Base-by-base conservation (phyloP, 257 asterid species). In the Ilex aquifolium region DNA sequence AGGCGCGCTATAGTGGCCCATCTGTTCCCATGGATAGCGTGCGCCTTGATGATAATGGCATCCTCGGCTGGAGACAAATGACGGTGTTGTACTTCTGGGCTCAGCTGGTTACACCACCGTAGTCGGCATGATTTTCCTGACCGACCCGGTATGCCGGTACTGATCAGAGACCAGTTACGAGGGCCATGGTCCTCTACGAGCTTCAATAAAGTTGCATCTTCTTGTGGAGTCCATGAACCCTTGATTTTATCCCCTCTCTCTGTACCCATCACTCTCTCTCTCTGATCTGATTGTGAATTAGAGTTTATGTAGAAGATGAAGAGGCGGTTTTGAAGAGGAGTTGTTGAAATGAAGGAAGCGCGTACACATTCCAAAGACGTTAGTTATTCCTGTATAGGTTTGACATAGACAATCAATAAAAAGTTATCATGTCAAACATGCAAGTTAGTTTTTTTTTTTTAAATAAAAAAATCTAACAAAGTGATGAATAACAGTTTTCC, bases 81-180 rank as follows among this genome's bases (percentile, higher is more conserved):
- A 49, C 83, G 85, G 72, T 80, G 95, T 50, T 79, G 78, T 64
- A 86, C 95, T 30, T 54, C 69, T 2, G 91, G 91, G 40, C 91
- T 75, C n/a, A 83, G 79, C 86, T 85, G 94, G n/a, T 85, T 85
- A 74, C 94, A 85, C 94, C 94, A 85, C 62, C 94, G 84, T 40
- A 86, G 44, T 0, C 95, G 83, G 67, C 95, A 86, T 0, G 95
- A 86, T 76, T 86, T 86, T 11, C 90, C 88, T 5, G 95, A 86
- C 0, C 95, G 73, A 0, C 86, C 85, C 2, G 90, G 85, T 8
- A 86, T 83, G 7, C 82, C 88, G 44, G 11, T 67, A 72, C 95
- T 81, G 10, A 86, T 83, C 0, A 81, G 27, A 13, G 90, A 83
- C 95, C 95, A 86, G 48, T 86, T 86, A 1, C 95, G 79, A 1